Conservation (phyloP, 495 filamentous ascomycete genomes). For the Lindgomyces ingoldianus region DNA sequence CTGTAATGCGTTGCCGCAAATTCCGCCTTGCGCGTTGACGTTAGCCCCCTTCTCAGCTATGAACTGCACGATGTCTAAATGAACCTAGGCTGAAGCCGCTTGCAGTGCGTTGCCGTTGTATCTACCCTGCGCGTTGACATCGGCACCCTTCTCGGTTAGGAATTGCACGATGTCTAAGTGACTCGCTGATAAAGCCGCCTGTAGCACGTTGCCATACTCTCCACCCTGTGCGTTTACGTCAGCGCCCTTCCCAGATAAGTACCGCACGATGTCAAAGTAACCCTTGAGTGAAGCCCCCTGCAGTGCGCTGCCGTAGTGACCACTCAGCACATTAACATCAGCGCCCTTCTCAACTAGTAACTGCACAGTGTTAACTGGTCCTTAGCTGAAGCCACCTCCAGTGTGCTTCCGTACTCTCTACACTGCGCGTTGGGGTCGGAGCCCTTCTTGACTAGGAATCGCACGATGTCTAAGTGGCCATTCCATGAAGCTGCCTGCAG, state of each 20-base stretch:
- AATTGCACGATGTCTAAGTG: neutral
- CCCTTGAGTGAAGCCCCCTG: neutral
- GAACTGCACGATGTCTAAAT: neutral
- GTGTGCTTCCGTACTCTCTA: neutral
- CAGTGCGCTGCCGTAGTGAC: neutral
- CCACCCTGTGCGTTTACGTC: neutral
- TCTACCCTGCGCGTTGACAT: neutral
- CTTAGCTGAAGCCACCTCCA: neutral
- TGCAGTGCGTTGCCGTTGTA: neutral
- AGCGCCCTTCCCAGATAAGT: neutral
- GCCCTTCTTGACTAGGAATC: neutral
- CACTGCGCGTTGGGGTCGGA: neutral
- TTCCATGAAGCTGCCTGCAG: neutral
- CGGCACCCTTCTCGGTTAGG: neutral
- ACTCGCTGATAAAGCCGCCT: neutral
- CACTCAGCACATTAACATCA: neutral
- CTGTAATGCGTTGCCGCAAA: neutral
- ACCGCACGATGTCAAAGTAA: neutral
- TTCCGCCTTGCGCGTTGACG: neutral
- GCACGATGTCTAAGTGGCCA: neutral
- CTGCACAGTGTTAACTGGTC: neutral
- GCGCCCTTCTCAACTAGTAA: neutral
- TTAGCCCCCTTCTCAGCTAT: neutral
- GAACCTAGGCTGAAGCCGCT: neutral
- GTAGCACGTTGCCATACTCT: neutral